These are phyloP conservation scores for Termitomyces heimii DNA, from an alignment of 768 basidiomycete species.

Conservation along the genomic window DNA sequence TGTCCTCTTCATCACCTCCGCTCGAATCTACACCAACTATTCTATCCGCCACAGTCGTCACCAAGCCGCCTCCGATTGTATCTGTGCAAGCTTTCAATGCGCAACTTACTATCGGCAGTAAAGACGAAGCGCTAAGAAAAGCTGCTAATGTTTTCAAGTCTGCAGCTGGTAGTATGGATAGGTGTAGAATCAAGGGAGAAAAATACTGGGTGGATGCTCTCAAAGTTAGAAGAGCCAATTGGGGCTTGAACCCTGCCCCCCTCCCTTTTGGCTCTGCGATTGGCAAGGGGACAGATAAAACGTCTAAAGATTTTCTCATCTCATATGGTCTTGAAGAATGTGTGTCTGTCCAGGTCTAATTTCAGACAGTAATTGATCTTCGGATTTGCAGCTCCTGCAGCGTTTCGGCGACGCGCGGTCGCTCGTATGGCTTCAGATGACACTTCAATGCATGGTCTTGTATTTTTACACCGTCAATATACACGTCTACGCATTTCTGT, in stretches of 20 bases:
- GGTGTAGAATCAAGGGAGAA: slow-evolving; percentile 54
- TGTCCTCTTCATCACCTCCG: slow-evolving; percentile 28
- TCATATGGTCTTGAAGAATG: slow-evolving; percentile 82
- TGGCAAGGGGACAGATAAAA: slow-evolving; percentile 75
- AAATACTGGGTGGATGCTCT: slow-evolving; percentile 82
- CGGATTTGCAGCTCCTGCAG: slow-evolving; percentile 45
- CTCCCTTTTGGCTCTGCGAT: slow-evolving; percentile 63
- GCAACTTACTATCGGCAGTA: slow-evolving; percentile 69
- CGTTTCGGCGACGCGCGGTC: slow-evolving; percentile 65
- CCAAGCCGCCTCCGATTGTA: slow-evolving; percentile 57
- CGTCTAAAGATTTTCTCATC: slow-evolving; percentile 75
- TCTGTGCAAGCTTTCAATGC: slow-evolving; percentile 71
- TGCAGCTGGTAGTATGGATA: slow-evolving; percentile 66
- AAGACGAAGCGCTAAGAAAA: slow-evolving; percentile 73
- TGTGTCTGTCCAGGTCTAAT: slow-evolving; percentile 30
- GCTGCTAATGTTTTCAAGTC: slow-evolving; percentile 66
- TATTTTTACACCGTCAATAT: slow-evolving; percentile 61
- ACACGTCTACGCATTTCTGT: slow-evolving; percentile 62
- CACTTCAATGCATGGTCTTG: slow-evolving; percentile 34
- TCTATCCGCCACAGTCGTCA: slow-evolving; percentile 58
- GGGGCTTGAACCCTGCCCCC: slow-evolving; percentile 77
- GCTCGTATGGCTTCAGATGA: slow-evolving; percentile 56
- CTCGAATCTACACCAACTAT: slow-evolving; percentile 16
- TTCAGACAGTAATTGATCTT: not conserved
- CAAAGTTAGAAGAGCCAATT: slow-evolving; percentile 69